Evolutionary conservation across 2,329 filamentous ascomycete species (phyloP), one percentile per base, ranked within the genome.

Genomic region (Ophiostoma novo-ulmi): DNA sequence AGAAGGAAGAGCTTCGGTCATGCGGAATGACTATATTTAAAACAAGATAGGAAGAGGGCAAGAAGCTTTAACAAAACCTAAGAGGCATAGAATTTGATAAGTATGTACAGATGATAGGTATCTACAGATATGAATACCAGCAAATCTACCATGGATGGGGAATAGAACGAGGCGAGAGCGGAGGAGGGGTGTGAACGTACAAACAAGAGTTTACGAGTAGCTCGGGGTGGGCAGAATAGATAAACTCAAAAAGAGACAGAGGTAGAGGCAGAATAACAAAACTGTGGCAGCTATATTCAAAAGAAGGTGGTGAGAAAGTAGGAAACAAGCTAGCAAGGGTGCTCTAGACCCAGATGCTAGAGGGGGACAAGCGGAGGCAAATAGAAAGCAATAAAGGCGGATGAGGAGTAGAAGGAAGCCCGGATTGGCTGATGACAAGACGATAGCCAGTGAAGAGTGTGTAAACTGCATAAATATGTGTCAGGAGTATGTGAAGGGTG

Each of bases 241-340:
- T 13, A 20, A 41, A 17, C 39, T 14, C 26, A 38, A 68, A 36
- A 13, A n/a, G 36, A 36, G 36, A 61, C 10, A 44, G 8, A 1
- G n/a, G 26, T 64, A 55, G 22, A 36, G 63, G 22, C 22, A 41
- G 11, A 65, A 11, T 22, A 22, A 39, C 17, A 65, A 65, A 22
- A 2, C 3, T 22, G 36, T 58, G n/a, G 22, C 13, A 65, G 35
- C 10, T 8, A 10, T 39, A 65, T 39, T 8, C 35, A 65, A 65
- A 65, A 22, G 31, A 5, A 5, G 20, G 26, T 68, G 61, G 48
- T 38, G 41, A 41, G 17, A n/a, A 63, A 58, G 41, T 3, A 38
- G 61, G 63, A 67, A 69, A 22, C 13, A 68, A 67, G 68, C 68
- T 72, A 70, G 61, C 68, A 70, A 71, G 70, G 70, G 52, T 67